These are phyloP conservation scores for Fraxinus paxiana DNA, from an alignment of 305 asterid genomes.

Conservation along the genomic window DNA sequence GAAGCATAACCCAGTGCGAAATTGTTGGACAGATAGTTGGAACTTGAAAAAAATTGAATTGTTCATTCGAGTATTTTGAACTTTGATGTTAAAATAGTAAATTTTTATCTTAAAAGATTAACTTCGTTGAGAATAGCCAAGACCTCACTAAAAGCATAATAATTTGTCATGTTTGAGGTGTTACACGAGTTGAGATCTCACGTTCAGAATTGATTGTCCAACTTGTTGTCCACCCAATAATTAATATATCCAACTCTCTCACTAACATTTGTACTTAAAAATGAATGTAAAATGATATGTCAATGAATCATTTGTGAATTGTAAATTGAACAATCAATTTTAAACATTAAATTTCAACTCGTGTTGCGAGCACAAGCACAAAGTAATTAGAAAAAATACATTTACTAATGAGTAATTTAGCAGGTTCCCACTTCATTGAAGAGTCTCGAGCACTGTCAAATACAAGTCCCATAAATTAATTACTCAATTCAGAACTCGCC, in stretches of 20 bases:
- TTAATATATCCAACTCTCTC: not conserved
- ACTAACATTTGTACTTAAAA: not conserved
- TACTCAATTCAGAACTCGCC: constrained; percentile 21
- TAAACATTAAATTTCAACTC: not conserved
- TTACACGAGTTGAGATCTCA: not conserved
- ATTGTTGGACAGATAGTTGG: not conserved
- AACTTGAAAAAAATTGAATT: not conserved
- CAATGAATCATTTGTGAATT: not conserved
- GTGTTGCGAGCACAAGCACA: not conserved
- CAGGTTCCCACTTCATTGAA: constrained; percentile 50
- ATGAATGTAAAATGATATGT: no score
- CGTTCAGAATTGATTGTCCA: not conserved
- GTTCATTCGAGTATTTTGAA: not conserved
- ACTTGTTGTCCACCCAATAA: no score
- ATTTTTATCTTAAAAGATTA: not conserved
- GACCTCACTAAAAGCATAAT: not conserved
- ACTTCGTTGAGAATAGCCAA: not conserved
- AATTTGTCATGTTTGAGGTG: not conserved
- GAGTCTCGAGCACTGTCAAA: constrained; percentile 45
- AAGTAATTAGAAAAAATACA: not conserved
- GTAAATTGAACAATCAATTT: no score
- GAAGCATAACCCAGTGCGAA: no score
- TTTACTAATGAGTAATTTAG: constrained; percentile 12
- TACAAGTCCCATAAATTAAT: constrained; percentile 24
- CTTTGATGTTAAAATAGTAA: not conserved